Conservation (phyloP, 495 filamentous ascomycete genomes). For the Trichoderma erinaceum region DNA sequence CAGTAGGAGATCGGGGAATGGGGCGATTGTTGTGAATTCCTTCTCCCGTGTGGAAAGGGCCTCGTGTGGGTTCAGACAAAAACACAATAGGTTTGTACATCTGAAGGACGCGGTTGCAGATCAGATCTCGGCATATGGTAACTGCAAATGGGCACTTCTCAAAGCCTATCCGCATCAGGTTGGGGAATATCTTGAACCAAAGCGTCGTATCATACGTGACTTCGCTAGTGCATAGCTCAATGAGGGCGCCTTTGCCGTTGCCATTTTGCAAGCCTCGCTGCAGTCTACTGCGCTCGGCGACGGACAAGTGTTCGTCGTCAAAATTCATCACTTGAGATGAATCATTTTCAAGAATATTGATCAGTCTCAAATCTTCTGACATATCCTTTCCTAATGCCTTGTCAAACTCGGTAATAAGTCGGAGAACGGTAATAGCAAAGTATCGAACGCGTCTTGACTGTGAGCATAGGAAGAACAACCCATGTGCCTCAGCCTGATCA, state of each 20-base stretch:
- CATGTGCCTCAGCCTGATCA: constrained; percentile 94
- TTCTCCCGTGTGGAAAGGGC: constrained; percentile 48
- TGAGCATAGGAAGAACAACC: constrained; percentile 96
- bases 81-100: constrained; percentile 79
- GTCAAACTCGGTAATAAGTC: constrained; percentile 91
- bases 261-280: constrained; percentile 85
- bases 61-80: constrained; percentile 66
- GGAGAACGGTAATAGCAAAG: constrained; percentile 86
- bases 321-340: constrained; percentile 82
- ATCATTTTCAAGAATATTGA: constrained; percentile 86
- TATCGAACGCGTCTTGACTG: constrained; percentile 83
- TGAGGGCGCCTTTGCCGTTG: constrained; percentile 74
- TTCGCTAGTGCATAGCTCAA: constrained; percentile 93
- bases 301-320: constrained; percentile 85
- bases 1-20: constrained; percentile 54
- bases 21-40: constrained; percentile 38
- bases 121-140: constrained; percentile 79
- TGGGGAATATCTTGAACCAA: constrained; percentile 97
- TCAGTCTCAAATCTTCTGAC: constrained; percentile 58
- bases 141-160: constrained; percentile 88
- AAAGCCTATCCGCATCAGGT: constrained; percentile 83
- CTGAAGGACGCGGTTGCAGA: constrained; percentile 84
- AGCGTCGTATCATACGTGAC: constrained; percentile 88
- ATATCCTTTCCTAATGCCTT: constrained; percentile 66
- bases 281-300: constrained; percentile 85